Evolutionary conservation across 169 alveolate species (phyloP).

Genomic region (Cryptosporidium canis): DNA sequence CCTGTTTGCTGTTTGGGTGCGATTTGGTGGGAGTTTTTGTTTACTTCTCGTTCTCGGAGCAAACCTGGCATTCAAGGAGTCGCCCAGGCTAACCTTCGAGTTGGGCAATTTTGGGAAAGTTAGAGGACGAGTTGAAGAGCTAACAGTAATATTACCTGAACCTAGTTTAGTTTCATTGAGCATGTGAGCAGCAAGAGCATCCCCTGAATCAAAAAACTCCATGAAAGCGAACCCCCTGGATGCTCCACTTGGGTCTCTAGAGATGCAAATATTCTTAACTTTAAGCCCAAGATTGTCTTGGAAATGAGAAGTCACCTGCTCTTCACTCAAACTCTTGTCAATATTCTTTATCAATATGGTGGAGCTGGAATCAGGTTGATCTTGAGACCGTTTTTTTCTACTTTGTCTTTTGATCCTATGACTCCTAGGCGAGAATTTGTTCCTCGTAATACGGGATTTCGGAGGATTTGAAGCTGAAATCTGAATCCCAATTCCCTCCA

Average conservation of each 20-base stretch:
- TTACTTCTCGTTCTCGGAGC: slow-evolving; percentile 43
- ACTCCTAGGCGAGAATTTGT: background rate
- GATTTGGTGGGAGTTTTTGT: slow-evolving; percentile 3
- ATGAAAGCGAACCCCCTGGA: slow-evolving; percentile 73
- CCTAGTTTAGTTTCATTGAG: slow-evolving; percentile 71
- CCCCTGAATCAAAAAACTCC: slow-evolving; percentile 52
- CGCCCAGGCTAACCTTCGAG: background rate
- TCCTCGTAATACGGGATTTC: background rate
- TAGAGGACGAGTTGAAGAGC: slow-evolving; percentile 51
- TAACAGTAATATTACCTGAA: slow-evolving; percentile 15
- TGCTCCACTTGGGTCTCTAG: slow-evolving; percentile 63
- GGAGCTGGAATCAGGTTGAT: background rate
- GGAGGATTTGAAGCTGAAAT: slow-evolving; percentile 35
- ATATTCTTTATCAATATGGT: slow-evolving; percentile 45
- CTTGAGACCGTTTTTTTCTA: background rate
- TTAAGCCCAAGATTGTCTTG: slow-evolving; percentile 23
- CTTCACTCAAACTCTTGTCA: slow-evolving; percentile 39
- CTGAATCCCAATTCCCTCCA: background rate
- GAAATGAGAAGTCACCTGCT: slow-evolving; percentile 1
- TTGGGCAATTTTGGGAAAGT: slow-evolving; percentile 5
- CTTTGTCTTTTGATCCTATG: background rate
- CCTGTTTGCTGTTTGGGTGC: background rate
- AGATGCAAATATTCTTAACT: slow-evolving; percentile 14
- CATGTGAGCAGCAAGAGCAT: slow-evolving; percentile 74
- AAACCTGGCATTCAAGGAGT: slow-evolving; percentile 24